Conservation (phyloP, 2,329 filamentous ascomycete genomes). For the Fusarium goolgardi region DNA sequence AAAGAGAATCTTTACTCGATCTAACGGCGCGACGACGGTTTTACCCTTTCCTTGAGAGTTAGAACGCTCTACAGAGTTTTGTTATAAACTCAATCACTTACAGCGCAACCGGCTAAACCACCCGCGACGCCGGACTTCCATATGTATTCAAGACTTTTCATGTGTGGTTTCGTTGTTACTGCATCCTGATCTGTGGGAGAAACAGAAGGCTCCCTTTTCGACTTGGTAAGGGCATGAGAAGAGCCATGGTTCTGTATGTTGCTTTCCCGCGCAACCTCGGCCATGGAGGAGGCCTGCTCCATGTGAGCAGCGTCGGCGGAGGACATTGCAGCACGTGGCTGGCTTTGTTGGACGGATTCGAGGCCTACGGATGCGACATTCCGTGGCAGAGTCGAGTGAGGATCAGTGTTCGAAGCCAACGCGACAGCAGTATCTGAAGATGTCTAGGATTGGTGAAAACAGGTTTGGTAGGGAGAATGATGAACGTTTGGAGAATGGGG, state of each 20-base stretch:
- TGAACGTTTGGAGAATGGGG: slow-evolving; percentile 29
- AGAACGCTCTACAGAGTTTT: slow-evolving; percentile 1
- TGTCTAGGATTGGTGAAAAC: slow-evolving; percentile 13
- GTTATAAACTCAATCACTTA: slow-evolving; percentile 60
- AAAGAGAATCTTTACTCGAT: slow-evolving; percentile 98
- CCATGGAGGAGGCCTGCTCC: slow-evolving; percentile 69
- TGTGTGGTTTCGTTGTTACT: slow-evolving; percentile 59
- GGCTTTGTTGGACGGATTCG: slow-evolving; percentile 31
- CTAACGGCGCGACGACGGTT: slow-evolving; percentile 93
- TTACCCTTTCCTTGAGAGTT: slow-evolving; percentile 73
- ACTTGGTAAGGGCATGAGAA: slow-evolving; percentile 34
- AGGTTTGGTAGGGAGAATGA: slow-evolving; percentile 21
- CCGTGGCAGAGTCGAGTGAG: slow-evolving; percentile 30
- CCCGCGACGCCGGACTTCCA: slow-evolving; percentile 87
- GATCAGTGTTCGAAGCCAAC: slow-evolving; percentile 15
- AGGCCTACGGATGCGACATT: slow-evolving; percentile 44
- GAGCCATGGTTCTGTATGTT: slow-evolving; percentile 48
- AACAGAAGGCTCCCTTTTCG: slow-evolving; percentile 54
- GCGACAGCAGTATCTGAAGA: slow-evolving; percentile 3
- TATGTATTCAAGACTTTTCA: slow-evolving; percentile 83
- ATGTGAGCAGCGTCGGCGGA: slow-evolving; percentile 64
- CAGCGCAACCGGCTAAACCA: slow-evolving; percentile 90
- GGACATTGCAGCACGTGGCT: slow-evolving; percentile 60
- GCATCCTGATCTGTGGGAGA: slow-evolving; percentile 62
- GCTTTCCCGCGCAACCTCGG: slow-evolving; percentile 59